These are phyloP conservation scores for Asterionellopsis glacialis DNA, from an alignment of 108 stramenopile species.

Conservation along the genomic window DNA sequence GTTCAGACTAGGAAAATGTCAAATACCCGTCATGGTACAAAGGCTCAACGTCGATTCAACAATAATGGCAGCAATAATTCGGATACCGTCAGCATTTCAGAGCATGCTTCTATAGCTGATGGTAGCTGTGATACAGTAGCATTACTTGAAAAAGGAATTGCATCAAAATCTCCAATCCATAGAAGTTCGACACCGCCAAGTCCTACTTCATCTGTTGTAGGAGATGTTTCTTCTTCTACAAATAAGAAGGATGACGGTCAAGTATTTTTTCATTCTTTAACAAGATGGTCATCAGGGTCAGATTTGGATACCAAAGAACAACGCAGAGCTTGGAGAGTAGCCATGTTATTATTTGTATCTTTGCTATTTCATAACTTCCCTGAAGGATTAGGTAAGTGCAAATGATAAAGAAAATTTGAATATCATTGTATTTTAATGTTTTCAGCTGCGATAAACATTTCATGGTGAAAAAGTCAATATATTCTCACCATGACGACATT, in stretches of 20 bases:
- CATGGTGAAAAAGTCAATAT: too few relatives aligned
- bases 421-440: too few relatives aligned
- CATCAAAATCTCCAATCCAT: too few relatives aligned
- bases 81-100: background rate
- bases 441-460: too few relatives aligned
- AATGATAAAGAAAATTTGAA: too few relatives aligned
- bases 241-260: constrained; percentile 4
- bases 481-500: too few relatives aligned
- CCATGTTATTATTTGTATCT: constrained; percentile 70
- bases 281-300: constrained; percentile 26
- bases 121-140: background rate
- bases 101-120: background rate
- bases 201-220: background rate
- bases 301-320: constrained; percentile 40
- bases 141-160: background rate
- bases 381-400: constrained; percentile 43
- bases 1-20: too few relatives aligned
- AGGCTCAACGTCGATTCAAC: background rate
- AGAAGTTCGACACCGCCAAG: background rate
- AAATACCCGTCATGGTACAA: background rate
- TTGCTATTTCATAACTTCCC: constrained; percentile 78
- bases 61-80: background rate
- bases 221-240: background rate
- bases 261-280: background rate
- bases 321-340: constrained; percentile 68